phyloP scores from a whole-genome alignment of 257 asterid species.

The Solanum bulbocastanum region DNA sequence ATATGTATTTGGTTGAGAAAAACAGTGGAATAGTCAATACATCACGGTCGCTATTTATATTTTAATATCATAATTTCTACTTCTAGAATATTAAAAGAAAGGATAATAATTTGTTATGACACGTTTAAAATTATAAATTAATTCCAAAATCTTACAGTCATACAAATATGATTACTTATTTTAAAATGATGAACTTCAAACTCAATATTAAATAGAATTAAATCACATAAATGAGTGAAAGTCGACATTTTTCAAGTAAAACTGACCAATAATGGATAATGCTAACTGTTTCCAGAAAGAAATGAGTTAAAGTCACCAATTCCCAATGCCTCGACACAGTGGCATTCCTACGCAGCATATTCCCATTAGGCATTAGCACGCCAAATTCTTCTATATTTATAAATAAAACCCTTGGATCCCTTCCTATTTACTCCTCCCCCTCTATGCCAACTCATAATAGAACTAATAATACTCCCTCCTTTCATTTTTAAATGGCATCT shows the following conservation, averaged over 20 bases:
- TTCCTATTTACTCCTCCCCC: background rate
- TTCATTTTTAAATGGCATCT: too few species aligned
- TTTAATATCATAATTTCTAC: background rate
- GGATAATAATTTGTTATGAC: background rate
- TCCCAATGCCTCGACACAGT: constrained; percentile 31
- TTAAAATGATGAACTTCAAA: background rate
- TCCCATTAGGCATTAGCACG: background rate
- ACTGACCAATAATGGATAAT: background rate
- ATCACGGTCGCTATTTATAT: background rate
- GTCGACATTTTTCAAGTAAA: background rate
- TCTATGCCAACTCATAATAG: too few species aligned
- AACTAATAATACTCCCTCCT: too few species aligned
- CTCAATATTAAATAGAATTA: background rate
- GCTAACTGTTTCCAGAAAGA: background rate
- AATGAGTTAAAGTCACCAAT: background rate
- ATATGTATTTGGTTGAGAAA: background rate
- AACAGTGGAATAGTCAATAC: background rate
- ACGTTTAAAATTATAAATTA: background rate
- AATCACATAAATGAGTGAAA: background rate
- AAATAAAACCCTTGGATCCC: background rate
- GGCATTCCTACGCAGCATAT: constrained; percentile 34
- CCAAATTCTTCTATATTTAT: background rate
- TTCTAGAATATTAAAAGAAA: too few species aligned
- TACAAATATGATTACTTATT: background rate
- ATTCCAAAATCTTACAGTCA: background rate